Percentiles rank a stretch among this genome's conserved stretches.
Conservation (phyloP, 2,329 filamentous ascomycete species). For the Aspergillus vadensis region DNA sequence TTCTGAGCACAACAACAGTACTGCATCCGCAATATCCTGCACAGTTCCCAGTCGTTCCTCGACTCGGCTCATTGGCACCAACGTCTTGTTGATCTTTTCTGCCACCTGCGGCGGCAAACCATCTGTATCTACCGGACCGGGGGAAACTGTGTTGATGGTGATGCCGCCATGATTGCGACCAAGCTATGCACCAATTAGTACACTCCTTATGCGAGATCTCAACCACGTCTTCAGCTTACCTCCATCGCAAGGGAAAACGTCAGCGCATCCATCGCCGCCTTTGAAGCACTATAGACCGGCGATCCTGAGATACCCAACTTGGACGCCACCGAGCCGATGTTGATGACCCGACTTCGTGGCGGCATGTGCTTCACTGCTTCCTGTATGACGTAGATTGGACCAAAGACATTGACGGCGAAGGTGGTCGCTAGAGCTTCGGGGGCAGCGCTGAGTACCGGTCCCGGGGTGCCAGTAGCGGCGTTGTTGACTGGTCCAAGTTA, state of each 20-base stretch:
- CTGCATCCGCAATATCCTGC: slow-evolving; percentile 10
- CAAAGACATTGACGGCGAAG: slow-evolving; percentile 4
- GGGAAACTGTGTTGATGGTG: slow-evolving; percentile 1
- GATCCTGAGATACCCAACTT: slow-evolving; percentile 2
- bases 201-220: background rate
- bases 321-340: slow-evolving; percentile 6
- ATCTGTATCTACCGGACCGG: slow-evolving; percentile 4
- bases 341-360: background rate
- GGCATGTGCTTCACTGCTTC: slow-evolving; percentile 2
- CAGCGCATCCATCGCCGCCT: slow-evolving; percentile 6
- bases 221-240: background rate
- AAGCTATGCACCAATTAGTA: background rate
- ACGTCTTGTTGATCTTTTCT: background rate
- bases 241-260: slow-evolving; percentile 1
- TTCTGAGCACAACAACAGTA: slow-evolving; percentile 8
- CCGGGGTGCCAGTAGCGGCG: background rate
- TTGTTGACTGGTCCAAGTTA: slow-evolving; percentile 1
- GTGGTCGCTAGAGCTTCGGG: background rate
- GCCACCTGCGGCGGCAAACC: background rate
- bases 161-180: slow-evolving; percentile 7
- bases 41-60: slow-evolving; percentile 7
- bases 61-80: slow-evolving; percentile 2
- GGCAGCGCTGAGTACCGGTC: background rate
- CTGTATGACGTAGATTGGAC: background rate
- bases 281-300: background rate